A percentile compares a stretch with the other conserved stretches of the same genome.
Evolutionary conservation across 768 basidiomycete genomes (phyloP).

Genomic region (Mycena metata): DNA sequence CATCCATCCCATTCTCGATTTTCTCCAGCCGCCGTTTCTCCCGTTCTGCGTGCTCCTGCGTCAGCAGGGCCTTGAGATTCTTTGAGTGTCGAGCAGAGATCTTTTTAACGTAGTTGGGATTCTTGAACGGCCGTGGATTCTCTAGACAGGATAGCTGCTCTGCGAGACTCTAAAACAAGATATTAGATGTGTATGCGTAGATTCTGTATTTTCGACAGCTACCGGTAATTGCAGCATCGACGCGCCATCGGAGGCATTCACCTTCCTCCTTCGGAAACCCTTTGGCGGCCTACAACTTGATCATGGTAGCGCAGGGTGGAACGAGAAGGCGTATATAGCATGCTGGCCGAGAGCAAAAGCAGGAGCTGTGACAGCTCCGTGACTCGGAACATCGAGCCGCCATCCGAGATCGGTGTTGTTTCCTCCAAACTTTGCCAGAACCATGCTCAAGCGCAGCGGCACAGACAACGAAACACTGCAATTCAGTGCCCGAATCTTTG

Average conservation of each 20-base stretch:
- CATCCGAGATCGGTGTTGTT: no score
- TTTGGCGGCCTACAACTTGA: conserved; percentile 33
- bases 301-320: conserved; percentile 8
- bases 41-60: conserved; percentile 81
- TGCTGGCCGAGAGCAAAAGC: no score
- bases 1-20: conserved; percentile 68
- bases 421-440: no score
- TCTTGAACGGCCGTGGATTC: conserved; percentile 83
- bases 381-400: no score
- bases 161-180: conserved; percentile 68
- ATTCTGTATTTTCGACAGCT: conserved; percentile 22
- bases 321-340: conserved; percentile 7
- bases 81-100: conserved; percentile 72
- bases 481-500: no score
- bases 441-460: no score
- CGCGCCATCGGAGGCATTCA: conserved; percentile 57
- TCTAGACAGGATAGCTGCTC: conserved; percentile 83
- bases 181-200: not conserved
- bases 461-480: no score
- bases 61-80: conserved; percentile 83
- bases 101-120: conserved; percentile 77
- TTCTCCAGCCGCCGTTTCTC: conserved; percentile 68
- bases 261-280: conserved; percentile 51
- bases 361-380: no score
- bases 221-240: conserved; percentile 60